Conservation (phyloP, 2,329 filamentous ascomycete genomes). For the Paecilomyces sp. region DNA sequence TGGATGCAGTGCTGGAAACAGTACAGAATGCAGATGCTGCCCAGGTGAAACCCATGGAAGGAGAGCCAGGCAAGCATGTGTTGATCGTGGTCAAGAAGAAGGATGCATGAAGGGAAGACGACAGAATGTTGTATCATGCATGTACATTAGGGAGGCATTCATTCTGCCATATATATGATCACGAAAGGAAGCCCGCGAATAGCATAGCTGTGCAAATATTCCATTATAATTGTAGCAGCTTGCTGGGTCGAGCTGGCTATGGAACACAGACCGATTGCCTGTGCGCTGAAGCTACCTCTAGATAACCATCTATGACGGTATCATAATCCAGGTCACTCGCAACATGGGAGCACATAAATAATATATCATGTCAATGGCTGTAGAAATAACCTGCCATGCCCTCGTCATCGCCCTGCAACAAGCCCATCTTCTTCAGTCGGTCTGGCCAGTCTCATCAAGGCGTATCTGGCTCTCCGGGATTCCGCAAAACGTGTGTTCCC, state of each 20-base stretch:
- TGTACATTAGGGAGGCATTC: not conserved
- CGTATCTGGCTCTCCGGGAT: not conserved
- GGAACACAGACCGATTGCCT: not conserved
- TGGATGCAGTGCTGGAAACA: conserved; percentile 44
- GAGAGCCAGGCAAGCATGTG: conserved; percentile 30
- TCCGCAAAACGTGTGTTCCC: conserved; percentile 22
- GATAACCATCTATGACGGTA: not conserved
- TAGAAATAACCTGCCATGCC: not conserved
- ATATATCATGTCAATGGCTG: not conserved
- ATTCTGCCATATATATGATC: not conserved
- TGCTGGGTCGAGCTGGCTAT: not conserved
- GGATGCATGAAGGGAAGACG: conserved; percentile 5
- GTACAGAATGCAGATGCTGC: conserved; percentile 35
- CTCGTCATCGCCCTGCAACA: not conserved
- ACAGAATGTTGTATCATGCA: not conserved
- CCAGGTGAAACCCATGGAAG: conserved; percentile 36
- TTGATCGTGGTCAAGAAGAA: conserved; percentile 30
- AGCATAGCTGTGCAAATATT: not conserved
- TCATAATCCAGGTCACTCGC: not conserved
- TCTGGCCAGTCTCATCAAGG: not conserved
- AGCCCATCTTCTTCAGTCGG: not conserved
- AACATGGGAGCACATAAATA: not conserved
- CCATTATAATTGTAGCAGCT: not conserved
- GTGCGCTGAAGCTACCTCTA: not conserved
- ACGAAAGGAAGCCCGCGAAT: not conserved